Evolutionary conservation across 345 rosid genomes (phyloP).

Genomic region (Lepidium sativum): DNA sequence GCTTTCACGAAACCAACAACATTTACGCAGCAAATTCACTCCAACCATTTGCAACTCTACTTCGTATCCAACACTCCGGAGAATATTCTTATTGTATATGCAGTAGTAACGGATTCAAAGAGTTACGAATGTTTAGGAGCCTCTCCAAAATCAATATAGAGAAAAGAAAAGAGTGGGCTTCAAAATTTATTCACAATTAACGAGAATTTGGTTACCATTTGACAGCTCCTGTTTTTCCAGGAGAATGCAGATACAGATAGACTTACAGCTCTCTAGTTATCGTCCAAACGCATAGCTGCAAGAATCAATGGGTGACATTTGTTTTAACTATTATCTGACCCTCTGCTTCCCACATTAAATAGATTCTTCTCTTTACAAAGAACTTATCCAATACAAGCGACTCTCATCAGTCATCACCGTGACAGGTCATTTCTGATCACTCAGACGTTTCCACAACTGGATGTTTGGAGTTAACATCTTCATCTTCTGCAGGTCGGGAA

Average conservation of each 20-base stretch:
- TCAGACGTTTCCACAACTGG: not conserved
- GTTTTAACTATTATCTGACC: not conserved
- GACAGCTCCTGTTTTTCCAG: not conserved
- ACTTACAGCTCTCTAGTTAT: not conserved
- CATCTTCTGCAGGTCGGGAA: not conserved
- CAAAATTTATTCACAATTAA: not conserved
- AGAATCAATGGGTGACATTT: not conserved
- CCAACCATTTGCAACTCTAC: not conserved
- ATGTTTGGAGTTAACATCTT: constrained; percentile 9
- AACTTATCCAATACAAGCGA: not conserved
- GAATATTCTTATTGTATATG: too few relatives aligned
- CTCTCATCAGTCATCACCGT: not conserved
- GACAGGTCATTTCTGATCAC: not conserved
- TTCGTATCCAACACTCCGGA: not conserved
- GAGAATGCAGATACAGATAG: not conserved
- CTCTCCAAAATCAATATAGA: not conserved
- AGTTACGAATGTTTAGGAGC: too few relatives aligned
- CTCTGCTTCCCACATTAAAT: not conserved
- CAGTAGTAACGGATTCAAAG: too few relatives aligned
- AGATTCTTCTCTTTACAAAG: not conserved
- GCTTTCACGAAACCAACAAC: not conserved
- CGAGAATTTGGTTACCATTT: not conserved
- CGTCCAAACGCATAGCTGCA: not conserved
- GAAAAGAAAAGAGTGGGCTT: not conserved
- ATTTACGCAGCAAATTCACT: not conserved